phyloP scores from a whole-genome alignment of 2,329 filamentous ascomycete species.

The Colletotrichum sp. region DNA sequence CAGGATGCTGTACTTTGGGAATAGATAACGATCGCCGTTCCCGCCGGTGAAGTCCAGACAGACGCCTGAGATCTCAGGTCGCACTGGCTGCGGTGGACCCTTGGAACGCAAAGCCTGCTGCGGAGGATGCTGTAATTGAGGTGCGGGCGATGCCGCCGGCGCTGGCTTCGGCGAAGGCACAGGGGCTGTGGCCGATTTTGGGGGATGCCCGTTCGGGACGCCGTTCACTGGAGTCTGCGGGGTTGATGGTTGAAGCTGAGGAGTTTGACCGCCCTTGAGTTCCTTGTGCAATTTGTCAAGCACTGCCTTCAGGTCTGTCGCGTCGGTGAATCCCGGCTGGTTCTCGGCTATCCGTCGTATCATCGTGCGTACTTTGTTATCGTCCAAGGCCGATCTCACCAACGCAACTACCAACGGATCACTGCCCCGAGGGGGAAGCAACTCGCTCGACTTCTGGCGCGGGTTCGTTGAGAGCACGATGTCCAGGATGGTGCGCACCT shows the following conservation, averaged over 20 bases:
- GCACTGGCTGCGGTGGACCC: constrained; percentile 53
- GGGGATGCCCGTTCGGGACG: constrained; percentile 32
- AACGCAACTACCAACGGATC: constrained; percentile 61
- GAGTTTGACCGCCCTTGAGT: constrained; percentile 30
- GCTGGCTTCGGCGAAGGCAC: neutral
- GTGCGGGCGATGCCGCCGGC: neutral
- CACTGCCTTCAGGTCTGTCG: constrained; percentile 57
- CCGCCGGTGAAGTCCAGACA: constrained; percentile 72
- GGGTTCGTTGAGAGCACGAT: constrained; percentile 66
- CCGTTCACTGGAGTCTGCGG: constrained; percentile 36
- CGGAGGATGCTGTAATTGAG: constrained; percentile 31
- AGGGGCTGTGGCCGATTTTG: constrained; percentile 1
- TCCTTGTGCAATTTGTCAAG: constrained; percentile 52
- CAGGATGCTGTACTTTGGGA: constrained; percentile 79
- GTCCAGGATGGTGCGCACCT: constrained; percentile 61
- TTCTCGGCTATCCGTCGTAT: constrained; percentile 59
- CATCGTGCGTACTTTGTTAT: constrained; percentile 51
- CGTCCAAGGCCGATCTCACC: constrained; percentile 62
- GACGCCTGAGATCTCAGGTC: constrained; percentile 68
- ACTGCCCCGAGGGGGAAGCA: constrained; percentile 58
- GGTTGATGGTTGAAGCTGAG: constrained; percentile 29
- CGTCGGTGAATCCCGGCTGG: constrained; percentile 55
- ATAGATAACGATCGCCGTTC: constrained; percentile 76
- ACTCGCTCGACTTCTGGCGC: constrained; percentile 55
- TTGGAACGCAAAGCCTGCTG: constrained; percentile 65